Base-by-base conservation (phyloP, 2,329 filamentous ascomycete species). In the Colletotrichum tanaceti region DNA sequence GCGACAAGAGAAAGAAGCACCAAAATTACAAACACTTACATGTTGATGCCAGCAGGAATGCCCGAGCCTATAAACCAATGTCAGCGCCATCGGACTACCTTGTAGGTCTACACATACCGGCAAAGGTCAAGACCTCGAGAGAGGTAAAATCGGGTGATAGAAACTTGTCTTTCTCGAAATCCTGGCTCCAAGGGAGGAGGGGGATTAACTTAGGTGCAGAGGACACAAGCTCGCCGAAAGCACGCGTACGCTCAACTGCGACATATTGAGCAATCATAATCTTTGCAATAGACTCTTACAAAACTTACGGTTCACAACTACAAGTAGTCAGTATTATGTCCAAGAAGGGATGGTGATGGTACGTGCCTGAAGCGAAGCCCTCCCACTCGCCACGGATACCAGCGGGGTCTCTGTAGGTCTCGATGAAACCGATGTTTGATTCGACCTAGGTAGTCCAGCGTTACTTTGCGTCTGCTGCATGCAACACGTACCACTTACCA, bases 141-240 rank as follows among this genome's bases (percentile, higher is more conserved):
- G 92, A 96, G 0, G 96, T 98, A 77, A 99, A 99, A 78, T 99
- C 96, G 0, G 96, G 96, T 60, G 93, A 95, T 43, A 97, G 81
- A 80, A 99, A 99, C 75, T 92, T 94, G 83, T 98, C 94, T 80
- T 98, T 98, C 78, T 99, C 96, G 73, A 98, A 99, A 0, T 93
- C 92, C 54, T 88, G 87, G 43, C 85, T 83, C 96, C 96, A 99
- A 0, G 96, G 96, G 16, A 99, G 83, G 71, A 97, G 89, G 7
- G 94, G 93, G 59, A 99, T 98, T 77, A 97, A 90, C 53, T 84
- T 84, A 13, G 94, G 91, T 0, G 96, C 94, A 32, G 90, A 90
- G 22, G 90, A 86, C 5, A 98, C 96, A 1, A 98, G 87, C 73
- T 92, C 91, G 9, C 91, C 91, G 76, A 98, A 98, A 1, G 94